Conservation (phyloP, 805 yeast species). For the Lachancea waltii region DNA sequence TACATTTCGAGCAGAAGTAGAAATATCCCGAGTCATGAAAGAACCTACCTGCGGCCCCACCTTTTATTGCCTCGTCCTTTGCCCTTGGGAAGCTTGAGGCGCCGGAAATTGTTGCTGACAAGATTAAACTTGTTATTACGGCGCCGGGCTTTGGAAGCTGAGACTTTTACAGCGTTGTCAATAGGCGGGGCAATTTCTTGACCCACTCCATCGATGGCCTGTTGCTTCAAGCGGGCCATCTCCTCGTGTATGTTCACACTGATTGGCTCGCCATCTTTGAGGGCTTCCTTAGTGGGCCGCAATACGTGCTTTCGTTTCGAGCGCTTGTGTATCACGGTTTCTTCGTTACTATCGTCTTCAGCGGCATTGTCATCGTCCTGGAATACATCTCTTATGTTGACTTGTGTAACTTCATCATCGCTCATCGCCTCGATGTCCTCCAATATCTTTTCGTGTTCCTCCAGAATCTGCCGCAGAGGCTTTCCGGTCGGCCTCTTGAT, state of each 20-base stretch:
- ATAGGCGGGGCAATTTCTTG: too few species aligned
- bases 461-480: constrained; percentile 24
- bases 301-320: constrained; percentile 7
- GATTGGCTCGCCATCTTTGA: not conserved
- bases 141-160: not conserved
- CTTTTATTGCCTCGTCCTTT: constrained; percentile 38
- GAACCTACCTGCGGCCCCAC: constrained; percentile 32
- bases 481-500: constrained; percentile 23
- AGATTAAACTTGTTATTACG: constrained; percentile 27
- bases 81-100: constrained; percentile 46
- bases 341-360: constrained; percentile 11
- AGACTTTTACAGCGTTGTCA: constrained; percentile 2
- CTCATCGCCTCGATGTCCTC: constrained; percentile 14
- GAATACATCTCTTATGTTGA: constrained; percentile 10
- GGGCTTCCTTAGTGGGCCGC: constrained; percentile 7
- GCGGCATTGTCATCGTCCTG: constrained; percentile 15
- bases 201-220: constrained; percentile 18
- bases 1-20: not conserved
- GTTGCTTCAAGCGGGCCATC: constrained; percentile 20
- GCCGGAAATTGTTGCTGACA: constrained; percentile 45
- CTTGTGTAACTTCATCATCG: constrained; percentile 8
- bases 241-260: constrained; percentile 21
- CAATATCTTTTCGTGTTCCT: constrained; percentile 28
- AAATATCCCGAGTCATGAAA: not conserved
- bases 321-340: constrained; percentile 2